Base-by-base conservation (phyloP, 108 stramenopile genomes). In the Nannochloropsis salina region DNA sequence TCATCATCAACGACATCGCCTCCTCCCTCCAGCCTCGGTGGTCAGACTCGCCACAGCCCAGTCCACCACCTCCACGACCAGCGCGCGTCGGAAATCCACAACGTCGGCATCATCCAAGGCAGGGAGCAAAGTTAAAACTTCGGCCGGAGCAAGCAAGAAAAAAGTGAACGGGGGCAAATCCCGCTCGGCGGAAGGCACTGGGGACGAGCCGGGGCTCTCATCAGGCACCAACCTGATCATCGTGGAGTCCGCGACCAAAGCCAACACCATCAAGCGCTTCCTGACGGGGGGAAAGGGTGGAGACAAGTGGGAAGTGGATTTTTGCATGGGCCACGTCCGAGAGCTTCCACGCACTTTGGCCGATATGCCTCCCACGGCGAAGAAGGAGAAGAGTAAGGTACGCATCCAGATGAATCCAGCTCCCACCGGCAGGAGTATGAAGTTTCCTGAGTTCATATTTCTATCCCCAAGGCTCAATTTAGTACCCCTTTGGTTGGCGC, bases 171-270 rank as follows among this genome's bases (percentile, higher is more conserved):
- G 20, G 61, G n/a, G 61, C 61, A 74, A 74, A 74, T 15, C 61
- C 20, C n/a, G 20, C 8, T 15, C 61, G 20, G 61, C 61, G n/a
- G 61, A 15, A 74, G 61, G 20, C 15, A 74, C 20, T 74, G 61
- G 61, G 61, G 61, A 74, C 20, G 61, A 15, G 20, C 20, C 15
- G 20, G 61, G 61, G n/a, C 15, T 74, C 80, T 15, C 42, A 44
- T 42, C 47, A 2, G 87, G 83, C 84, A 89, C 42, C 18, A 45
- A 74, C 3, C 85, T 92, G 22, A 91, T 92, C 45, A 92, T 92
- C 44, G 92, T 92, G 5, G 92, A 92, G 85, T 92, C 92, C 10
- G 91, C 92, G 9, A 85, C 91, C 21, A 92, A 92, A 84, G 92
- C 91, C n/a, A 21, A 61, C 42, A 90, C 91, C 5, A 91, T 92